Evolutionary conservation across 2,329 filamentous ascomycete genomes (phyloP), one percentile per base, ranked within the genome.

Genomic region (Fusarium piperis): DNA sequence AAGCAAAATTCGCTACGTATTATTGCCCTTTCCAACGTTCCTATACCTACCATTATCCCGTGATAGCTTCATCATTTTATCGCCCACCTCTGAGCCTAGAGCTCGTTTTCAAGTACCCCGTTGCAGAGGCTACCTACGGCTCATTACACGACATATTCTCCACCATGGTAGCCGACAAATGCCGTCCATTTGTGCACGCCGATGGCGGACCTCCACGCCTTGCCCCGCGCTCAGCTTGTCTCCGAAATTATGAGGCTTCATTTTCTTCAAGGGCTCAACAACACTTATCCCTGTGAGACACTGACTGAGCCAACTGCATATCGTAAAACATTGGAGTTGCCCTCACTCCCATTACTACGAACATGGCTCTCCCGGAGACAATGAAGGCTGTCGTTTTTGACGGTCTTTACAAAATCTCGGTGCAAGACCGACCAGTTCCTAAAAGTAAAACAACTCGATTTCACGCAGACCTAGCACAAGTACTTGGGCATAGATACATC

Each of bases 301-400:
- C 28, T 30, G 44, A 13, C 18, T 30, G 16, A 30, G 30, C 26
- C 26, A 18, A 30, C 26, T 30, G 16, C 4, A 48, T 28, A 30
- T 48, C 26, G 26, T 30, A 18, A 48, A 30, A 8, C 44, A 28
- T 28, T 18, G 16, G 44, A 1, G 6, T 18, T 28, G 28, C 28
- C 11, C 18, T 48, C 10, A 30, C 16, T 48, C 44, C 16, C 12
- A 10, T 11, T 30, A 28, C 44, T 10, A 65, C 44, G 16, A 65
- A n/a, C 39, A 80, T 84, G 80, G 76, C 80, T 58, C 64, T 79
- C 8, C 78, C 80, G 30, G 76, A 77, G 36, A 93, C 88, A 0
- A 97, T 98, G 95, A 93, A 93, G 81, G 94, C 94, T 32, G 93
- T 98, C 32, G 89, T 97, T 61, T 97, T 97, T 83, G 91, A 95